phyloP scores from a whole-genome alignment of 1,284 basidiomycete species.

The Cerrena zonata region DNA sequence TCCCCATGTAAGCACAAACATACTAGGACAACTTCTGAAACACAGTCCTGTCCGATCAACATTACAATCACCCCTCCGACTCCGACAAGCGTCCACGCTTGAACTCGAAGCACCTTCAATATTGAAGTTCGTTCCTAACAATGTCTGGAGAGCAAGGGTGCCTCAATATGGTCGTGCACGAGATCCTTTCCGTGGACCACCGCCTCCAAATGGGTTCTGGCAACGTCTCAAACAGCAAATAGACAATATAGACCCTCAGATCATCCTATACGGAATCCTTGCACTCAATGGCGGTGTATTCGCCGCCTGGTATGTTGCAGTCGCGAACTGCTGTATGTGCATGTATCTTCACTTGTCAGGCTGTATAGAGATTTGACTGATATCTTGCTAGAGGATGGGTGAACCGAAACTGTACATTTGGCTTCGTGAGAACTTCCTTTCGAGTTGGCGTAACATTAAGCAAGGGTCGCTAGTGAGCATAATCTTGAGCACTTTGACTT shows the following conservation, averaged over 20 bases:
- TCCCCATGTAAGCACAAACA: background rate
- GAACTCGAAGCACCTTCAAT: slow-evolving; percentile 10
- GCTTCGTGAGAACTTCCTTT: slow-evolving; percentile 68
- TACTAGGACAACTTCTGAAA: too few species aligned
- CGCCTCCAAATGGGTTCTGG: slow-evolving; percentile 16
- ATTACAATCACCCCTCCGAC: background rate
- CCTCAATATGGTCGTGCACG: slow-evolving; percentile 8
- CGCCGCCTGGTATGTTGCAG: slow-evolving; percentile 37
- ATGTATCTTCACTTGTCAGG: slow-evolving; percentile 2
- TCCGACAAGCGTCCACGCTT: background rate
- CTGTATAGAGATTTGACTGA: background rate
- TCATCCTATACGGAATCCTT: slow-evolving; percentile 42
- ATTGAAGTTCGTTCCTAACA: slow-evolving; percentile 17
- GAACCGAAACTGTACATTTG: slow-evolving; percentile 49
- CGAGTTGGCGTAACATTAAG: slow-evolving; percentile 58
- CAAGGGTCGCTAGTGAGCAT: slow-evolving; percentile 70
- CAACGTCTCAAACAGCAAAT: slow-evolving; percentile 23
- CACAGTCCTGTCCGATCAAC: too few species aligned
- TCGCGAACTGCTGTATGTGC: slow-evolving; percentile 33
- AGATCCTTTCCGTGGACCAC: slow-evolving; percentile 2
- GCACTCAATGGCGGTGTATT: slow-evolving; percentile 42
- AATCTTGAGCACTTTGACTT: too few species aligned
- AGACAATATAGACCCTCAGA: slow-evolving; percentile 31
- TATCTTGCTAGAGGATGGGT: slow-evolving; percentile 24
- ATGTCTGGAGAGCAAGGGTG: slow-evolving; percentile 13